These are phyloP conservation scores for Abrus precatorius DNA, from an alignment of 306 rosid species.

Conservation along the genomic window DNA sequence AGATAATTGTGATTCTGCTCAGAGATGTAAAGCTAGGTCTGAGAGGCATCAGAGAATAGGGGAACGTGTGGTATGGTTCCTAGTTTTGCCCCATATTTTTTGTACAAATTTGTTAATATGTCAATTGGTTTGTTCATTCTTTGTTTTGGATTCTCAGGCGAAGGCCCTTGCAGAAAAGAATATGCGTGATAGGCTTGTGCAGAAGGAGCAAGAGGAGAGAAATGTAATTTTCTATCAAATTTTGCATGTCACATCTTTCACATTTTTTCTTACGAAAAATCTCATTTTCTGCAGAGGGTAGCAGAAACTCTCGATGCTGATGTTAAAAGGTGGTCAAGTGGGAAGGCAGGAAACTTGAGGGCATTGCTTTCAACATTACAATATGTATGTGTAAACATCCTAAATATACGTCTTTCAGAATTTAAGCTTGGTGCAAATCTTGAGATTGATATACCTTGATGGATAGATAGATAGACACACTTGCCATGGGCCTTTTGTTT, in stretches of 20 bases:
- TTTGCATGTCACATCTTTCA: slow-evolving; percentile 21
- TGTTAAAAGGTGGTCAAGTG: slow-evolving; percentile 96
- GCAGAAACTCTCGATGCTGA: slow-evolving; percentile 87
- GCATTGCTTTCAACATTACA: slow-evolving; percentile 96
- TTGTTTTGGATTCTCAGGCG: slow-evolving; percentile 63
- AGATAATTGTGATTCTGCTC: slow-evolving; percentile 67
- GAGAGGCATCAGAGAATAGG: slow-evolving; percentile 86
- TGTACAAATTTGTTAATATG: slow-evolving; percentile 29
- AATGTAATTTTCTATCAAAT: slow-evolving; percentile 63
- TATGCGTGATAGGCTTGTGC: slow-evolving; percentile 80
- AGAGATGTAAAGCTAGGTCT: slow-evolving; percentile 83
- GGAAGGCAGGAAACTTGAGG: slow-evolving; percentile 92
- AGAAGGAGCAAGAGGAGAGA: slow-evolving; percentile 90
- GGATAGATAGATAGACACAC: slow-evolving; percentile 36
- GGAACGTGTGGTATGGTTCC: slow-evolving; percentile 85
- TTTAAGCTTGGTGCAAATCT: slow-evolving; percentile 26
- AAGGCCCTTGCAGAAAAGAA: slow-evolving; percentile 96
- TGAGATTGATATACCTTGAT: slow-evolving; percentile 39
- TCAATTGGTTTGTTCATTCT: slow-evolving; percentile 47
- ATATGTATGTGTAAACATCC: slow-evolving; percentile 69
- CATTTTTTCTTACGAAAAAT: slow-evolving; percentile 44
- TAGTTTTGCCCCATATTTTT: slow-evolving; percentile 39
- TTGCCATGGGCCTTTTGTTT: neutral
- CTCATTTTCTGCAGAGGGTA: slow-evolving; percentile 72
- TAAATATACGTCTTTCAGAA: slow-evolving; percentile 27